Base-by-base conservation (phyloP, 2,329 filamentous ascomycete species). In the Sporothrix brunneoviolacea region DNA sequence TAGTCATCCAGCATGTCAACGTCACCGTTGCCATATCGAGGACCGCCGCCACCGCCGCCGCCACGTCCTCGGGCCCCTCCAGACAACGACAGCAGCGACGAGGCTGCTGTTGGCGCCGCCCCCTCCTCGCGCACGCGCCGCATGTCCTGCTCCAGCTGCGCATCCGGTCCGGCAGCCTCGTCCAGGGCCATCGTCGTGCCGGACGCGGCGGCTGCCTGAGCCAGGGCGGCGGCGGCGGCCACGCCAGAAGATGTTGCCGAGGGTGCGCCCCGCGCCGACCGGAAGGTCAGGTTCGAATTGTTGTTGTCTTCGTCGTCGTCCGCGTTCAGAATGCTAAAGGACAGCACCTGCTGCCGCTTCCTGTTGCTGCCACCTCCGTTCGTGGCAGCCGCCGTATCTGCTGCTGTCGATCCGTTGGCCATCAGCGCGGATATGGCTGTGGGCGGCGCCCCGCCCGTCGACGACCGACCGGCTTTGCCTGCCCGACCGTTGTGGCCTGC, bases 81-180 rank as follows among this genome's bases (percentile, higher is more conserved):
- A 4, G 28, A 13, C 8, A n/a, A 9, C n/a, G 41, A 21, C 18
- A 19, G 36, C 15, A 8, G 3, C 16, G 27, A n/a, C 36, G 21
- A 9, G 18, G 18, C 3, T 2, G 19, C 27, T n/a, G 27, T 13
- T 28, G 8, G 7, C 32, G 19, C 32, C 30, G 15, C 15, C 15
- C 9, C 50, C 19, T 28, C 51, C 8, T 52, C 37, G 13, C 39
- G 54, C 22, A 33, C 36, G 13, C 56, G 50, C 50, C 45, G 44
- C 56, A 56, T 54, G 18, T 57, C 56, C 36, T 51, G 52, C 28
- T 51, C 50, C 39, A 57, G 52, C 54, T 57, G 56, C n/a, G 44
- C 54, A n/a, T 52, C 53, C 15, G 56, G 56, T 2, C 48, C 52
- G 10, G 33, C 48, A 22, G 52, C 47, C 32, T 44, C 51, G 24